Evolutionary conservation across 345 rosid genomes (phyloP).

Genomic region (Eucalyptus tenuipes): DNA sequence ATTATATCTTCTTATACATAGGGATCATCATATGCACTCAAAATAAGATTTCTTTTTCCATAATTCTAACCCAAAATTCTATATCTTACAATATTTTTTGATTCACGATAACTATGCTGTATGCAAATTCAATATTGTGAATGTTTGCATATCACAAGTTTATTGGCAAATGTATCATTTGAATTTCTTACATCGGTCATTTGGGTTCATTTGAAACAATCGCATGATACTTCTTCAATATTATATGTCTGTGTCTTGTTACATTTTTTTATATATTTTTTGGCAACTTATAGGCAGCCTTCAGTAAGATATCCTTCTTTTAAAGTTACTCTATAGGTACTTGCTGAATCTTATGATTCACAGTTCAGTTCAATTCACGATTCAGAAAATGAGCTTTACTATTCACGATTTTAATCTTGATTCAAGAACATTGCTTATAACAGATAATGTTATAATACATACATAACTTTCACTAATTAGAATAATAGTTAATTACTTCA

Average conservation of each 20-base stretch:
- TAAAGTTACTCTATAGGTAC: neutral
- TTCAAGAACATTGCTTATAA: neutral
- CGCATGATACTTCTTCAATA: neutral
- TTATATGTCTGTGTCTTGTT: neutral
- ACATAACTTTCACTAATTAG: neutral
- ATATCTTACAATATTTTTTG: neutral
- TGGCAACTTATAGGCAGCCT: neutral
- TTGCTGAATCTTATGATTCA: neutral
- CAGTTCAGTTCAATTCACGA: neutral
- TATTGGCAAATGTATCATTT: neutral
- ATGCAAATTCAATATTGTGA: neutral
- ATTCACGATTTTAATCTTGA: fast-evolving
- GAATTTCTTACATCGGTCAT: neutral
- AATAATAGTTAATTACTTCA: neutral
- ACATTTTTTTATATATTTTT: neutral
- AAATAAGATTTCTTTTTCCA: neutral
- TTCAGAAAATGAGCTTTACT: neutral
- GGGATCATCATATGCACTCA: neutral
- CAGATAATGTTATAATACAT: neutral
- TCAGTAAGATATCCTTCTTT: neutral
- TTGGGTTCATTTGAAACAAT: neutral
- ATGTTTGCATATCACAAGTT: neutral
- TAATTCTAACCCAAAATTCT: neutral
- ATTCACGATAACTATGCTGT: neutral
- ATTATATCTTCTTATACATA: neutral